These are phyloP conservation scores for Pythium diclinum DNA, from an alignment of 352 stramenopile species.

Conservation along the genomic window DNA sequence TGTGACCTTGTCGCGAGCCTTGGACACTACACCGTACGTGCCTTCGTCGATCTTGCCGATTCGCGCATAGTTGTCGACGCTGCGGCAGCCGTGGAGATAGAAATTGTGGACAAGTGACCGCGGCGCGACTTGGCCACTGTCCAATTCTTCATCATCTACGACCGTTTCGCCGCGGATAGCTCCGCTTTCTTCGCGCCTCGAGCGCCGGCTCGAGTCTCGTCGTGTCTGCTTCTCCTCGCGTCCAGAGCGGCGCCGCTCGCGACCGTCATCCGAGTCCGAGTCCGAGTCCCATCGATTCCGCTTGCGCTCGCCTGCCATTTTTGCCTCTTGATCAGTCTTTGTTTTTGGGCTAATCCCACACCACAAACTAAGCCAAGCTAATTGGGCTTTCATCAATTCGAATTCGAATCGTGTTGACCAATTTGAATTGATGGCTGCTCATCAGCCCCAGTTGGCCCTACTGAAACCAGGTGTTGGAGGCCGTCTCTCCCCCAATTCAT, in stretches of 20 bases:
- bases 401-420: conserved; percentile 6
- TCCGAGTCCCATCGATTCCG: conserved; percentile 70
- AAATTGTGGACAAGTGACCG: conserved; percentile 52
- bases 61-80: conserved; percentile 93
- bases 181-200: background rate
- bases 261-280: conserved; percentile 42
- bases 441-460: background rate
- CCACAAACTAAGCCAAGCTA: conserved; percentile 6
- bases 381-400: background rate
- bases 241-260: conserved; percentile 9
- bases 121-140: background rate
- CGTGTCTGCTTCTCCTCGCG: conserved; percentile 11
- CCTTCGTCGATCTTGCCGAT: conserved; percentile 95
- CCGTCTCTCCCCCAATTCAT: conserved; percentile 24
- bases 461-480: background rate
- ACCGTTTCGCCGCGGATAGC: background rate
- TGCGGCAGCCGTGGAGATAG: conserved; percentile 88
- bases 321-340: background rate
- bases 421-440: background rate
- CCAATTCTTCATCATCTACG: background rate
- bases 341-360: background rate
- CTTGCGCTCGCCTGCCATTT: conserved; percentile 33
- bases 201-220: background rate
- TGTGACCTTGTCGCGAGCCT: conserved; percentile 87
- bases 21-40: conserved; percentile 97